phyloP scores from a whole-genome alignment of 805 yeast species.

The Lachancea waltii region DNA sequence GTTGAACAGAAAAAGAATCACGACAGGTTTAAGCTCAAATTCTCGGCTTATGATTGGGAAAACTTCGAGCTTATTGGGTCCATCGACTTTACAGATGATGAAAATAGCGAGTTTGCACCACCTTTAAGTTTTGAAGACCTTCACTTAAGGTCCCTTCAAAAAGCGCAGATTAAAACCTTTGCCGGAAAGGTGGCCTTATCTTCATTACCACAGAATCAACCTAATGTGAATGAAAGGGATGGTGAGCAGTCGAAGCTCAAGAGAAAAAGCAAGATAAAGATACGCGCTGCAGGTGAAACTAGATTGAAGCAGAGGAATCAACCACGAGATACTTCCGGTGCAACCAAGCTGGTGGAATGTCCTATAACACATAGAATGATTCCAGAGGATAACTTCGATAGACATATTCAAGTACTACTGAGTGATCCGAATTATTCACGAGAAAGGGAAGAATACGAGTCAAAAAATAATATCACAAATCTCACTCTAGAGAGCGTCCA shows the following conservation, averaged over 20 bases:
- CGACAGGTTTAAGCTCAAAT: conserved; percentile 41
- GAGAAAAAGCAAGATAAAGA: conserved; percentile 47
- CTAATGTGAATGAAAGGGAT: conserved; percentile 8
- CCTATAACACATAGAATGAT: conserved; percentile 73
- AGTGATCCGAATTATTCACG: conserved; percentile 74
- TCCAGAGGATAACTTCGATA: conserved; percentile 63
- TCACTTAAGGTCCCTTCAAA: conserved; percentile 4
- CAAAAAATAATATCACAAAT: conserved; percentile 47
- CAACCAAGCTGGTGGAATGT: conserved; percentile 47
- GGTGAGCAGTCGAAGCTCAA: conserved; percentile 1
- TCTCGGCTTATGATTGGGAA: conserved; percentile 82
- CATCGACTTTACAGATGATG: conserved; percentile 50
- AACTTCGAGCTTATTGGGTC: conserved; percentile 69
- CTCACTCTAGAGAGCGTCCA: conserved; percentile 53
- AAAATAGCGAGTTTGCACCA: conserved; percentile 46
- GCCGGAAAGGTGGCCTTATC: not conserved
- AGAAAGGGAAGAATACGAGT: conserved; percentile 53
- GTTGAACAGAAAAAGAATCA: conserved; percentile 33
- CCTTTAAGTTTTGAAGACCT: conserved; percentile 44
- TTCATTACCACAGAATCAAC: not conserved
- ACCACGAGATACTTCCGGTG: not conserved
- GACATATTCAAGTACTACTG: conserved; percentile 61
- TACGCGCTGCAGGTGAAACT: conserved; percentile 66
- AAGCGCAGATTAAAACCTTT: not conserved
- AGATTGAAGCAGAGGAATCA: conserved; percentile 33